Conservation (phyloP, 2,329 filamentous ascomycete genomes). For the Calycina herbarum region DNA sequence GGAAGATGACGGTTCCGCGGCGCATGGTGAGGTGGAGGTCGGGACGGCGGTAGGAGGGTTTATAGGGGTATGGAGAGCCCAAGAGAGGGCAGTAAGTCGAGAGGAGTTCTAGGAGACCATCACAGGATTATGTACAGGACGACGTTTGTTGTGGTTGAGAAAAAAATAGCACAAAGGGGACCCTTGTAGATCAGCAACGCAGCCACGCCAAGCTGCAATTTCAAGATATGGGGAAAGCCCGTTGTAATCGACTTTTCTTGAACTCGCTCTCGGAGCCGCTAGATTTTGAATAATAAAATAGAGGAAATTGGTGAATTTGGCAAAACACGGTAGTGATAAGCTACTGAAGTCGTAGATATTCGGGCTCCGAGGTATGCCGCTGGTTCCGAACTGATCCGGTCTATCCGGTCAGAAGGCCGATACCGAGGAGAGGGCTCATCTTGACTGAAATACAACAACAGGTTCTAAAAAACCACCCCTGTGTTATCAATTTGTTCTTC, state of each 20-base stretch:
- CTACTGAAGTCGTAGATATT: no score
- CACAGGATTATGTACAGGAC: not conserved
- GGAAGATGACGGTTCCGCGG: slow-evolving; percentile 37
- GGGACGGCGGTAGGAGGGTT: not conserved
- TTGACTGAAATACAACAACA: no score
- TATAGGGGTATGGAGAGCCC: not conserved
- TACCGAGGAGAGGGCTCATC: no score
- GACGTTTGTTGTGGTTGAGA: slow-evolving; percentile 1
- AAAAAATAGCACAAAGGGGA: not conserved
- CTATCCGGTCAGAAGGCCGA: no score
- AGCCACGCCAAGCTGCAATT: not conserved
- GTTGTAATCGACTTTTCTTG: not conserved
- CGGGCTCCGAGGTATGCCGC: not conserved
- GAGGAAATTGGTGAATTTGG: no score
- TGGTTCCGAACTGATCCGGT: not conserved
- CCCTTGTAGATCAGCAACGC: not conserved
- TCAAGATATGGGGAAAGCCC: not conserved
- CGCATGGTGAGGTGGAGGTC: slow-evolving; percentile 32
- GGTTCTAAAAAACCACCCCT: no score
- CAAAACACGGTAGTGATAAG: no score
- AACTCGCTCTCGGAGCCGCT: no score
- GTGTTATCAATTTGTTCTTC: no score
- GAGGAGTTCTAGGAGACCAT: slow-evolving; percentile 1
- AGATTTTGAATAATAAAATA: no score
- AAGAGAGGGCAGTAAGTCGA: not conserved